Conservation (phyloP, 164 flowering plant genomes). For the Magnolia sinica region DNA sequence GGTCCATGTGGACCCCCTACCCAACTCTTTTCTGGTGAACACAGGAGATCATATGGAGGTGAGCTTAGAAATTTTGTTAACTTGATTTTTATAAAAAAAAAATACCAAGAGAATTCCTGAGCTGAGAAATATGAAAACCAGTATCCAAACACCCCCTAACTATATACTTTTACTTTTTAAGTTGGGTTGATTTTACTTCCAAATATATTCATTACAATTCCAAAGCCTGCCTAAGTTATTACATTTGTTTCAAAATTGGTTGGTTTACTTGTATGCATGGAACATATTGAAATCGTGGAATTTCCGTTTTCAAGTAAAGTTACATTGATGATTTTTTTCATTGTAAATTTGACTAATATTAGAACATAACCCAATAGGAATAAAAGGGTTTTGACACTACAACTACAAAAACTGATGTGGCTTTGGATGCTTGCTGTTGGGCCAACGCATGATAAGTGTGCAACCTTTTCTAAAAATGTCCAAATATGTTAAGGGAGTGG, state of each 20-base stretch:
- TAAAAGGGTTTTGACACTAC: no score
- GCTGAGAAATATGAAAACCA: not conserved
- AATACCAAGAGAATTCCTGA: not conserved
- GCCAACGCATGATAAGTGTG: no score
- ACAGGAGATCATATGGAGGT: conserved; percentile 63
- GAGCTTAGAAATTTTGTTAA: not conserved
- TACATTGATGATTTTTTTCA: not conserved
- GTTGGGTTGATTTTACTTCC: not conserved
- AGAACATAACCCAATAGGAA: no score
- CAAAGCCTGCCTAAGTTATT: not conserved
- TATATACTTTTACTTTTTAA: no score
- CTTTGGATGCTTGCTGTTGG: no score
- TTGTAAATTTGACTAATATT: no score
- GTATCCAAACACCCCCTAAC: not conserved
- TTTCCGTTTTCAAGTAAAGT: no score
- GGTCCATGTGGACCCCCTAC: conserved; percentile 46
- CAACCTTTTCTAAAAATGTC: no score
- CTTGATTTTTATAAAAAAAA: not conserved
- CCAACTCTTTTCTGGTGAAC: conserved; percentile 58
- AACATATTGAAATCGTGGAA: no score
- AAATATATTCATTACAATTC: not conserved
- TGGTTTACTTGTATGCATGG: not conserved
- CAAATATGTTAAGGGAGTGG: no score
- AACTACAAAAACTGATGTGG: no score
- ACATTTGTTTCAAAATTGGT: not conserved